These are phyloP conservation scores for Aquilaria sinensis DNA, from an alignment of 345 rosid genomes.

Conservation along the genomic window DNA sequence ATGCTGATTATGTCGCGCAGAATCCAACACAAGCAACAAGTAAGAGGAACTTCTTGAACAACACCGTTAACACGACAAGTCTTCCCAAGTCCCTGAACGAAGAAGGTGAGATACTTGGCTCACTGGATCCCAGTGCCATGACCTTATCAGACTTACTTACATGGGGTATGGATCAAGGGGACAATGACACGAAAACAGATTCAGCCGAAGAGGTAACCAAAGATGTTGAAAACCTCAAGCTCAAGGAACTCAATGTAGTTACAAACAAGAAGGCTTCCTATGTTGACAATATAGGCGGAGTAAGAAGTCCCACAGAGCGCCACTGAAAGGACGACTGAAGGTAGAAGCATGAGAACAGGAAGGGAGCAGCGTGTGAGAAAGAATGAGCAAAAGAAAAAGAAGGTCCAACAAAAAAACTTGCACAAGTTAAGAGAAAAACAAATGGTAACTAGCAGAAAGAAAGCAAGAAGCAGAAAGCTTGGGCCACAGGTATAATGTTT, in stretches of 20 bases:
- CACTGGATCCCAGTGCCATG: slow-evolving; percentile 11
- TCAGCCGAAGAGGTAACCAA: slow-evolving; percentile 19
- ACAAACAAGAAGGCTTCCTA: slow-evolving; percentile 55
- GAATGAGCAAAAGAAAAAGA: too few species aligned
- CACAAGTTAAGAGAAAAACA: too few species aligned
- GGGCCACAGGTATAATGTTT: too few species aligned
- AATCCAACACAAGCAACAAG: slow-evolving; percentile 41
- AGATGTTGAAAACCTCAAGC: slow-evolving; percentile 33
- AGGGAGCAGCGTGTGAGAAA: not conserved
- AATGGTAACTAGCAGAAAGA: too few species aligned
- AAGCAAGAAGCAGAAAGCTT: too few species aligned
- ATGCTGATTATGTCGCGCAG: slow-evolving; percentile 45
- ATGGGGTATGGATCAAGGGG: slow-evolving; percentile 51
- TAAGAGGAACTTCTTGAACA: slow-evolving; percentile 24
- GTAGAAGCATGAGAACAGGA: not conserved
- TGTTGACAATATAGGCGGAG: slow-evolving; percentile 47
- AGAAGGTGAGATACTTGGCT: slow-evolving; percentile 13
- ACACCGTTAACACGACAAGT: slow-evolving; percentile 1
- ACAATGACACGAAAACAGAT: slow-evolving; percentile 33
- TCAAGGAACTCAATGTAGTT: slow-evolving; percentile 32
- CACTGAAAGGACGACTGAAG: slow-evolving; percentile 20
- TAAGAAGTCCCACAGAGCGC: slow-evolving; percentile 70
- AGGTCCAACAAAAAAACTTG: too few species aligned
- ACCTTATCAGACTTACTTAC: slow-evolving; percentile 61
- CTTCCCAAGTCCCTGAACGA: slow-evolving; percentile 1